Base-by-base conservation (phyloP, 2,329 filamentous ascomycete genomes). In the Alternaria brassicicola region DNA sequence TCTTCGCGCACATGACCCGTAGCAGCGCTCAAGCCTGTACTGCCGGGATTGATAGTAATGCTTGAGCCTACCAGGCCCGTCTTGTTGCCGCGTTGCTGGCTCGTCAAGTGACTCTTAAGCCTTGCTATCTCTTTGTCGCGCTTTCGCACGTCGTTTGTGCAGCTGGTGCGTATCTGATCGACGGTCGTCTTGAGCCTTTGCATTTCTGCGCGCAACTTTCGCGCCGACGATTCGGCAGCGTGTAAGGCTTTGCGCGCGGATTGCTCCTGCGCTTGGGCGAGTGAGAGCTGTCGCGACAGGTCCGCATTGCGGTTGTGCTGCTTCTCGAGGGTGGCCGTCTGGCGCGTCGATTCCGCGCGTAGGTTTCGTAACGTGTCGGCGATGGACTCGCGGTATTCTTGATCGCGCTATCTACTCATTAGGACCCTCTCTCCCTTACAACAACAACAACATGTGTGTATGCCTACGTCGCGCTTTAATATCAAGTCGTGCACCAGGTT, bases 401-500 rank as follows among this genome's bases (percentile, higher is more conserved):
- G 90, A 78, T 97, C 94, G 75, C 92, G 91, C 90, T 96, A 76
- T 45, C n/a, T 10, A 30, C 30, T 68, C 28, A 69, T 65, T 42
- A 63, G 55, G 30, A 10, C 7, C 12, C 6, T 31, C 33, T 10
- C 26, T 30, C 12, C 12, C 28, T 17, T 33, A 23, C 10, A 19
- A n/a, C 13, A 2, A n/a, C n/a, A n/a, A n/a, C n/a, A n/a, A n/a
- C n/a, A n/a, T 13, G 47, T 17, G 3, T 19, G 10, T 9, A 19
- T 10, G 57, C 88, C 69, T 82, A 96, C 92, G 76, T 99, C 95
- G 82, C 93, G 87, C 66, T 93, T 87, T 59, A 97, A 77, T 58
- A 99, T 92, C 67, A 99, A 79, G 74, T 99, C 95, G 78, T 99
- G 97, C 47, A 99, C 88, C 23, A 99, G 85, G 73, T 94, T 91